Percentiles rank a stretch among this genome's conserved stretches.
These are phyloP conservation scores for Boletus coccyginus DNA, from an alignment of 768 basidiomycete genomes.

Conservation along the genomic window DNA sequence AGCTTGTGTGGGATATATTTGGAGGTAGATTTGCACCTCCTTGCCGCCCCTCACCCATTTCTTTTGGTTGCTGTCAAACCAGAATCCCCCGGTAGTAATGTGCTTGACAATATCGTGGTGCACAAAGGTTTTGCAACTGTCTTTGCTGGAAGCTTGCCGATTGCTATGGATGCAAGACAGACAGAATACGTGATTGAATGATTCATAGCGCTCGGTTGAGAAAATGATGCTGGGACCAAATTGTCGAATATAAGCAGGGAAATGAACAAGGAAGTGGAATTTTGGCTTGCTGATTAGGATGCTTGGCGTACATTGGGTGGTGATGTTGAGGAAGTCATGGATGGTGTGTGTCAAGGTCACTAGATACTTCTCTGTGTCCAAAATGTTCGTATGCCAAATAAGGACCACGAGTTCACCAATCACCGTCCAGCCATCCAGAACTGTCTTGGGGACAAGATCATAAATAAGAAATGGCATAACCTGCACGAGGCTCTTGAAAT, in stretches of 20 bases:
- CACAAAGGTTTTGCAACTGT: no score
- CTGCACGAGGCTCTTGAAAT: constrained; percentile 31
- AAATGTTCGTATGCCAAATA: constrained; percentile 35
- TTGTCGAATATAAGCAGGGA: background rate
- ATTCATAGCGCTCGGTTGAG: no score
- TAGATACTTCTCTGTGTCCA: background rate
- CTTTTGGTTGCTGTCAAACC: no score
- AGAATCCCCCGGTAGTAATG: no score
- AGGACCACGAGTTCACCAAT: constrained; percentile 37
- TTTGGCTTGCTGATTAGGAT: background rate
- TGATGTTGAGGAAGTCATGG: background rate
- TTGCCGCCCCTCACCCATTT: no score
- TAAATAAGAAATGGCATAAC: constrained; percentile 30
- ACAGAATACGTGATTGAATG: no score
- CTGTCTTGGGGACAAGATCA: constrained; percentile 24
- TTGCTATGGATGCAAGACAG: no score
- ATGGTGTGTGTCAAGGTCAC: background rate
- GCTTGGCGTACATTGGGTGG: background rate
- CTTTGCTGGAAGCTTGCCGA: no score
- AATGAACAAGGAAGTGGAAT: background rate
- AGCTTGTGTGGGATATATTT: no score
- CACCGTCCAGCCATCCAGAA: constrained; percentile 32
- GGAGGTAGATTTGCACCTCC: no score
- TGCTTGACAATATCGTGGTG: no score
- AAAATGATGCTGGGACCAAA: background rate